phyloP scores from a whole-genome alignment of 306 rosid genomes.

The Vigna trinervia region DNA sequence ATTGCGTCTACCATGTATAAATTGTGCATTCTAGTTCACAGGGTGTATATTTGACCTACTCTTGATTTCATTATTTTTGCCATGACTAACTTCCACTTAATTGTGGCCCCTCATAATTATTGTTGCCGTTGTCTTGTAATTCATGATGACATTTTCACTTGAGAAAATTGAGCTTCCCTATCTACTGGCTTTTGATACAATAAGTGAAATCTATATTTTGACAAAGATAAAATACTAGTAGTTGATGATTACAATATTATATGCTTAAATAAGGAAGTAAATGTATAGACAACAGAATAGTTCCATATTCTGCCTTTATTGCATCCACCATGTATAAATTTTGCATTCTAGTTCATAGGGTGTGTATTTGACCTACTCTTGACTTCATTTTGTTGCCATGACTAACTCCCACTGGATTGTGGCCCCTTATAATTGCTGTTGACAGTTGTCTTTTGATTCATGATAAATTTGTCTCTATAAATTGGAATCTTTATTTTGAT shows the following conservation, averaged over 20 bases:
- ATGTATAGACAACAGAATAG: too few relatives aligned
- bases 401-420: too few relatives aligned
- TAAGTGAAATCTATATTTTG: slow-evolving; percentile 10
- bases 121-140: slow-evolving; percentile 35
- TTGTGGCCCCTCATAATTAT: slow-evolving; percentile 26
- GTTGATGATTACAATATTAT: neutral
- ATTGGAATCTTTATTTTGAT: slow-evolving; percentile 7
- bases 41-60: slow-evolving; percentile 64
- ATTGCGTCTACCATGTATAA: neutral
- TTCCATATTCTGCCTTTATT: too few relatives aligned
- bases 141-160: slow-evolving; percentile 22
- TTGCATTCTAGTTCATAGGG: too few relatives aligned
- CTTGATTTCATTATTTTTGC: slow-evolving; percentile 17
- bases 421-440: too few relatives aligned
- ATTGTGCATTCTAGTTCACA: slow-evolving; percentile 33
- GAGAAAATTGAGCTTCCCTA: slow-evolving; percentile 31
- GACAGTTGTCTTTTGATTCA: too few relatives aligned
- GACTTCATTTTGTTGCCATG: too few relatives aligned
- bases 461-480: neutral
- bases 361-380: too few relatives aligned
- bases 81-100: slow-evolving; percentile 17
- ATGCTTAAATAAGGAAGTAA: too few relatives aligned
- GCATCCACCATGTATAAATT: too few relatives aligned
- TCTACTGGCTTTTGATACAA: slow-evolving; percentile 31
- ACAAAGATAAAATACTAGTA: slow-evolving; percentile 1